phyloP scores from a whole-genome alignment of 2,329 filamentous ascomycete genomes.

The Phyllosticta citriasiana region DNA sequence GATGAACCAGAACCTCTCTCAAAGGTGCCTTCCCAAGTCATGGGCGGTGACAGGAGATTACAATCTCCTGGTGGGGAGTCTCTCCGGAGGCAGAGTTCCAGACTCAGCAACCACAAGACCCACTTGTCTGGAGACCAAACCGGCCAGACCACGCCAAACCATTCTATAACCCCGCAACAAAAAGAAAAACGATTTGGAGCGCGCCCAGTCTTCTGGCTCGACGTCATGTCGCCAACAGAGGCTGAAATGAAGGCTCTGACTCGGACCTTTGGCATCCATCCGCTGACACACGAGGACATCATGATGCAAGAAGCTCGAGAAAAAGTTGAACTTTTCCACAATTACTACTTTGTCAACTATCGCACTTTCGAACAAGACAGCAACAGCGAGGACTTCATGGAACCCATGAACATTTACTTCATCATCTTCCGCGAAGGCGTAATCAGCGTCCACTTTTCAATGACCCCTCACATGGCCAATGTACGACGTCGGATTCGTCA shows the following conservation, averaged over 20 bases:
- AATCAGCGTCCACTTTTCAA: slow-evolving; percentile 87
- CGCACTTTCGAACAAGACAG: slow-evolving; percentile 94
- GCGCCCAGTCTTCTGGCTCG: slow-evolving; percentile 92
- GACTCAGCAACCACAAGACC: slow-evolving; percentile 15
- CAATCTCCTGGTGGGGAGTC: neutral
- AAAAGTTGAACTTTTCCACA: slow-evolving; percentile 93
- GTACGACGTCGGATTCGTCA: slow-evolving; percentile 89
- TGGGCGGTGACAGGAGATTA: neutral
- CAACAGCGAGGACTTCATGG: slow-evolving; percentile 78
- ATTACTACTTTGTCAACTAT: slow-evolving; percentile 99
- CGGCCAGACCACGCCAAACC: slow-evolving; percentile 38
- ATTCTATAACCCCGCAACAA: slow-evolving; percentile 19
- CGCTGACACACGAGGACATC: slow-evolving; percentile 90
- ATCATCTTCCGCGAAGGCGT: slow-evolving; percentile 94
- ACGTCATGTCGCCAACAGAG: slow-evolving; percentile 83
- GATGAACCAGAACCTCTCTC: slow-evolving; percentile 48
- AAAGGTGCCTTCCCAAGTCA: neutral
- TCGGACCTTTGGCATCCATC: slow-evolving; percentile 91
- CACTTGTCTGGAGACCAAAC: slow-evolving; percentile 32
- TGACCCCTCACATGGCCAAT: slow-evolving; percentile 91
- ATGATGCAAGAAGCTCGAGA: slow-evolving; percentile 95
- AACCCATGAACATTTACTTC: slow-evolving; percentile 95
- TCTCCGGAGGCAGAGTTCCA: slow-evolving; percentile 2
- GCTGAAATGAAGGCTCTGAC: slow-evolving; percentile 90
- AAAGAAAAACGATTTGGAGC: slow-evolving; percentile 50